Evolutionary conservation across 495 filamentous ascomycete species (phyloP).

Genomic region (Penicillium coprophilum): DNA sequence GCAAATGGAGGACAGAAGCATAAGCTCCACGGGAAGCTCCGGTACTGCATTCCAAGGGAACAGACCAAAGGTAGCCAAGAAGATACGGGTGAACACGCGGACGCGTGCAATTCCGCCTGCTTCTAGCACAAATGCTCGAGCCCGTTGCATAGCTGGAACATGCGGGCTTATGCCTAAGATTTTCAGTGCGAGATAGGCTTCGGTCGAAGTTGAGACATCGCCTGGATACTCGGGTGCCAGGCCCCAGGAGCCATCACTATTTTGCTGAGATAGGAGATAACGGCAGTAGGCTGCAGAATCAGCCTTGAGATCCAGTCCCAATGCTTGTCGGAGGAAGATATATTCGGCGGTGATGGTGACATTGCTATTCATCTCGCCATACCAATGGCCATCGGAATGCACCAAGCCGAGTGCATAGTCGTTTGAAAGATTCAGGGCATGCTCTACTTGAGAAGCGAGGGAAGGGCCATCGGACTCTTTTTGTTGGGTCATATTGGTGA

Average conservation of each 20-base stretch:
- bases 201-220: constrained; percentile 37
- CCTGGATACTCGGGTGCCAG: constrained; percentile 37
- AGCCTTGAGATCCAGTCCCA: constrained; percentile 22
- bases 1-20: constrained; percentile 29
- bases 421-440: constrained; percentile 4
- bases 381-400: constrained; percentile 40
- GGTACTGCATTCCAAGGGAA: constrained; percentile 44
- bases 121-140: constrained; percentile 28
- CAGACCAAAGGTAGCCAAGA: constrained; percentile 43
- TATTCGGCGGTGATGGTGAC: constrained; percentile 40
- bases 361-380: constrained; percentile 35
- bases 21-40: constrained; percentile 41
- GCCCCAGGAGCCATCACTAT: constrained; percentile 42
- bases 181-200: constrained; percentile 45
- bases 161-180: constrained; percentile 29
- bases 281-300: constrained; percentile 15
- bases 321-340: constrained; percentile 32
- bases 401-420: neutral
- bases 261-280: constrained; percentile 30
- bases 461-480: neutral
- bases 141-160: constrained; percentile 27
- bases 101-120: constrained; percentile 40
- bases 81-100: constrained; percentile 39
- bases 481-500: neutral
- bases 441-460: constrained; percentile 3